A percentile compares a stretch with the other conserved stretches of the same genome.
phyloP scores from a whole-genome alignment of 169 alveolate genomes.

The Plasmodium fragile region DNA sequence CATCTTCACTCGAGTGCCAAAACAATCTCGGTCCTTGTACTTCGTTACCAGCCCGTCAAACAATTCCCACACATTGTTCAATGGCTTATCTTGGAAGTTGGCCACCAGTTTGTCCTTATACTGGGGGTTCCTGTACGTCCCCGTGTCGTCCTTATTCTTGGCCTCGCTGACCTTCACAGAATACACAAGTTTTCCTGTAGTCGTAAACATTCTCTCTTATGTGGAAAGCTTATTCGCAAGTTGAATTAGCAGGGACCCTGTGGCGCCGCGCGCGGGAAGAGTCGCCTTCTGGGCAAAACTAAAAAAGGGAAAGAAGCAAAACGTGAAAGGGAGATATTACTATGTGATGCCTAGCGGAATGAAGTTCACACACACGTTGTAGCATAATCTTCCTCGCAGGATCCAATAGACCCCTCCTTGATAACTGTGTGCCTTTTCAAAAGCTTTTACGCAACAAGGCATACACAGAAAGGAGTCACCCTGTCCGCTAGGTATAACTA shows the following conservation, averaged over 20 bases:
- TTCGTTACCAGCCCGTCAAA: conserved; percentile 8
- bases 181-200: conserved; percentile 6
- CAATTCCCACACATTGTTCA: conserved; percentile 39
- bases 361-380: not conserved
- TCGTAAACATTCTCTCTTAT: conserved; percentile 23
- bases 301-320: not conserved
- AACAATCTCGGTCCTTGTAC: conserved; percentile 32
- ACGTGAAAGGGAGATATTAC: not conserved
- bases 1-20: conserved; percentile 26
- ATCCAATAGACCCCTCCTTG: not conserved
- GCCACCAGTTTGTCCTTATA: conserved; percentile 13
- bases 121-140: conserved; percentile 14
- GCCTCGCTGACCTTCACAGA: conserved; percentile 35
- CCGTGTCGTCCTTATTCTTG: conserved; percentile 31
- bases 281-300: not conserved
- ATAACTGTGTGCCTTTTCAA: not conserved
- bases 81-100: conserved; percentile 29
- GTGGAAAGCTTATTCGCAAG: not conserved
- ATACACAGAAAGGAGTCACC: not conserved
- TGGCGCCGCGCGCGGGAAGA: not conserved
- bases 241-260: not conserved
- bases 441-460: not conserved
- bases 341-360: not conserved
- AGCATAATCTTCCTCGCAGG: not conserved
- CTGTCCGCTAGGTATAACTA: not conserved